phyloP scores from a whole-genome alignment of 352 stramenopile genomes.

The Phytophthora macrochlamydospora region DNA sequence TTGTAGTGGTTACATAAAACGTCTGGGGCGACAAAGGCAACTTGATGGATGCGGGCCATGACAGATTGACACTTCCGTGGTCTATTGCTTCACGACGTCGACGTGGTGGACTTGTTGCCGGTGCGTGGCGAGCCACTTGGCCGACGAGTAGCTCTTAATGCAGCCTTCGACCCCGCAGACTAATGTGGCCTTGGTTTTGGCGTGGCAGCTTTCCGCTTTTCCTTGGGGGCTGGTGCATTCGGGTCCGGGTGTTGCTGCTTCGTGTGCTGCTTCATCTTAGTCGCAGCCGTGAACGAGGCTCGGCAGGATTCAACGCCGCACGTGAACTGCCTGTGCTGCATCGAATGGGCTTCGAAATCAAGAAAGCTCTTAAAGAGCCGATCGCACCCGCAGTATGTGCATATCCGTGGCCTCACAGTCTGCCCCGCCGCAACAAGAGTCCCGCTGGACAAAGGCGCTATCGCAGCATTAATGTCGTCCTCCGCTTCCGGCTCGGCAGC shows the following conservation, averaged over 20 bases:
- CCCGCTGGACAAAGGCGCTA: not conserved
- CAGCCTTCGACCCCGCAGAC: conserved; percentile 36
- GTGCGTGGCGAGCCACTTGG: conserved; percentile 43
- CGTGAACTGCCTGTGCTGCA: conserved; percentile 32
- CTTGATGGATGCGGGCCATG: no score
- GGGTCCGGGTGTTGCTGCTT: conserved; percentile 15
- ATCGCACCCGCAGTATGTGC: conserved; percentile 43
- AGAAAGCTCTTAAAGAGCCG: conserved; percentile 29
- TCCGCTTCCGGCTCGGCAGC: not conserved
- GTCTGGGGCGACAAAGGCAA: no score
- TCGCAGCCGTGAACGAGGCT: conserved; percentile 32
- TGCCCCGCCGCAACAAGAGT: not conserved
- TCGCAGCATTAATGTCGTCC: conserved; percentile 3
- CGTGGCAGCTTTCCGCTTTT: not conserved
- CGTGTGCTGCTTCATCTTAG: conserved; percentile 40
- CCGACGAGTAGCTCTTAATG: conserved; percentile 45
- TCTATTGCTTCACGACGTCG: no score
- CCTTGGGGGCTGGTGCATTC: not conserved
- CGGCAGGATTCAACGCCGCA: conserved; percentile 33
- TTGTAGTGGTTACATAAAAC: no score
- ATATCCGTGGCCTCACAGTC: conserved; percentile 22
- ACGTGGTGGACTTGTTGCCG: conserved; percentile 16
- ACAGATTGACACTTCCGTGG: no score
- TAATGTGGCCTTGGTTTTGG: conserved; percentile 5
- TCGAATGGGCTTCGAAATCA: conserved; percentile 29